Evolutionary conservation across 2,329 filamentous ascomycete genomes (phyloP).

Genomic region (Rutstroemia sp.): DNA sequence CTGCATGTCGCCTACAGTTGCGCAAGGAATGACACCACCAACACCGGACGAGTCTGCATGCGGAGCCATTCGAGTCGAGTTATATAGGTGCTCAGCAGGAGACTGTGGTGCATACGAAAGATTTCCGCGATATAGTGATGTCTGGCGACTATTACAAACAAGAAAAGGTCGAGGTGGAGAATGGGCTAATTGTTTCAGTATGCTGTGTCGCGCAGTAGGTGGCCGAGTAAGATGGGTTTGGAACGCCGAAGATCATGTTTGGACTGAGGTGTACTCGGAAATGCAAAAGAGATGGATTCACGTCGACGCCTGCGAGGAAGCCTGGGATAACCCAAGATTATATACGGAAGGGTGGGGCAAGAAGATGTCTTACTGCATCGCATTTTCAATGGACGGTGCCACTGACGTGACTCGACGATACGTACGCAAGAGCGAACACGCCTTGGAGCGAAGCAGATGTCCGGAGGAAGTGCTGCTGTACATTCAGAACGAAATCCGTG

Average conservation of each 20-base stretch:
- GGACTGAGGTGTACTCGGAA: slow-evolving; percentile 95
- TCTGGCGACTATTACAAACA: slow-evolving; percentile 85
- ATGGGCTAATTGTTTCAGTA: slow-evolving; percentile 98
- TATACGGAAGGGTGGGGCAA: slow-evolving; percentile 95
- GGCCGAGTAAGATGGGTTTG: slow-evolving; percentile 93
- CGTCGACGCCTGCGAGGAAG: slow-evolving; percentile 88
- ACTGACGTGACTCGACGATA: slow-evolving; percentile 61
- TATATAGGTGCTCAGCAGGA: slow-evolving; percentile 77
- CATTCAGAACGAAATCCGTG: slow-evolving; percentile 86
- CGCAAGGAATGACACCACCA: slow-evolving; percentile 75
- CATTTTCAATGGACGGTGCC: slow-evolving; percentile 83
- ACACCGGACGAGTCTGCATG: slow-evolving; percentile 84
- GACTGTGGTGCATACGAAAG: slow-evolving; percentile 74
- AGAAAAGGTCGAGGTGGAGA: slow-evolving; percentile 82
- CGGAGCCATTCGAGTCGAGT: slow-evolving; percentile 78
- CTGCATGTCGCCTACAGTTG: slow-evolving; percentile 77
- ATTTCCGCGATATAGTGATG: slow-evolving; percentile 91
- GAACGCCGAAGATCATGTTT: slow-evolving; percentile 96
- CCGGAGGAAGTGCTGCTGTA: slow-evolving; percentile 86
- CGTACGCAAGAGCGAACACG: slow-evolving; percentile 64
- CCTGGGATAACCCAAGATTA: slow-evolving; percentile 88
- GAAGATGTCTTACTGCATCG: slow-evolving; percentile 95
- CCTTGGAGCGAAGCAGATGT: slow-evolving; percentile 68
- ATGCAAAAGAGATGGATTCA: slow-evolving; percentile 95
- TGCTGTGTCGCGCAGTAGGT: slow-evolving; percentile 91